Base-by-base conservation (phyloP, 169 alveolate genomes). In the Plasmodium knowlesi region DNA sequence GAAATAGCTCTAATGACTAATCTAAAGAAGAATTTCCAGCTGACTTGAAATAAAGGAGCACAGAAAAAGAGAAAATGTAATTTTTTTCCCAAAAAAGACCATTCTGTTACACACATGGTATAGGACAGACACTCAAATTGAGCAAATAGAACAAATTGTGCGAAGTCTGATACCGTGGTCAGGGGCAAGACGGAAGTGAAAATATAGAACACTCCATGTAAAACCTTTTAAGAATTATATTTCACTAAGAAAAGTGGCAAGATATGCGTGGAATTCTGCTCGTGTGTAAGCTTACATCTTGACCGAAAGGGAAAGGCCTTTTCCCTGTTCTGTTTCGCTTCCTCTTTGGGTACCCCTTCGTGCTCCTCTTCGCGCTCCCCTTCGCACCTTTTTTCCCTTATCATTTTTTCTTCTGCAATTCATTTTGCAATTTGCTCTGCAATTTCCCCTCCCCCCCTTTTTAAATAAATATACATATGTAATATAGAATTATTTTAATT, bases 401-500 rank as follows among this genome's bases (percentile, higher is more conserved):
- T 34, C 28, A 61, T 61, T 61, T 61, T 61, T 61, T 61, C 74
- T 61, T 19, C 19, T 22, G 32, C 74, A 25, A 61, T 61, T 61
- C 57, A 46, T 12, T 46, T 46, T 46, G 57, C 57, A 46, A 46
- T n/a, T 61, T 61, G 37, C 74, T 61, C 19, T 61, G 3, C 74
- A 61, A 61, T 61, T 19, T 2, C 28, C 30, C 83, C 30, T 28
- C 28, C 54, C 32, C 12, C 32, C 43, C 5, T 76, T 76, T 76
- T 76, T 25, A 30, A 37, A 41, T 41, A 76, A 76, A 32, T 25
- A 67, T 67, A 34, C 43, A 22, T 80, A 89, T 89, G 90, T 80
- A 79, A 89, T 89, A 89, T 79, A 61, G 54, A 89, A n/a, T 57
- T 79, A 79, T 89, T 76, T 80, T 86, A 79, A 57, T 78, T 16